These are phyloP conservation scores for Chloromonas sp. DNA, from an alignment of 163 green algal genomes.

Conservation along the genomic window DNA sequence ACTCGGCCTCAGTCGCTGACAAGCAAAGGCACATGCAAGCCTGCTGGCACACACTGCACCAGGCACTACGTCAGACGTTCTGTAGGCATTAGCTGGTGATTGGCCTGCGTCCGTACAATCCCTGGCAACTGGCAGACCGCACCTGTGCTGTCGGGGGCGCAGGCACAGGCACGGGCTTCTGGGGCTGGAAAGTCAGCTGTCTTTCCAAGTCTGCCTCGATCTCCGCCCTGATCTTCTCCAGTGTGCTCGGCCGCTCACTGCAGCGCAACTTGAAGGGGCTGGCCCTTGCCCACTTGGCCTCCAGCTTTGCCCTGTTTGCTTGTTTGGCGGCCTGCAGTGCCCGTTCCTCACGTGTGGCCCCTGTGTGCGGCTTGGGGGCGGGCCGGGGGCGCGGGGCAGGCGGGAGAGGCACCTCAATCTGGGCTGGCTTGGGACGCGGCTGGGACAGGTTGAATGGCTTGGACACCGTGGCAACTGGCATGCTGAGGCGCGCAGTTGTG, in stretches of 20 bases:
- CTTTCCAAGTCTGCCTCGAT: slow-evolving; percentile 37
- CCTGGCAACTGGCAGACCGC: too few relatives aligned
- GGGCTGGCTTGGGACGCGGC: slow-evolving; percentile 52
- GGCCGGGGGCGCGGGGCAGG: slow-evolving; percentile 32
- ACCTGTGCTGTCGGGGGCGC: slow-evolving; percentile 42
- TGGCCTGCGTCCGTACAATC: too few relatives aligned
- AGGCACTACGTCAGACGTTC: too few relatives aligned
- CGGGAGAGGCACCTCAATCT: slow-evolving; percentile 44
- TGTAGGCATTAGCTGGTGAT: too few relatives aligned
- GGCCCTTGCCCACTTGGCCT: slow-evolving; percentile 29
- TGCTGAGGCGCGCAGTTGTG: too few relatives aligned
- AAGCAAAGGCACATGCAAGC: too few relatives aligned
- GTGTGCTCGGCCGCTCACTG: slow-evolving; percentile 53
- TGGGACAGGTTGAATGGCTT: slow-evolving; percentile 67
- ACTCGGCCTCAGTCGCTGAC: too few relatives aligned
- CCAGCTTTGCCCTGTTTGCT: slow-evolving; percentile 37
- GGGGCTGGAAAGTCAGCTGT: slow-evolving; percentile 45
- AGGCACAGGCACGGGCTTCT: slow-evolving; percentile 34
- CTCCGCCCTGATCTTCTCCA: slow-evolving; percentile 46
- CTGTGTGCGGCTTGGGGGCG: slow-evolving; percentile 27
- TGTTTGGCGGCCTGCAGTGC: slow-evolving; percentile 48
- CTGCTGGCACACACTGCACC: too few relatives aligned
- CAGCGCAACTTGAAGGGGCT: slow-evolving; percentile 43
- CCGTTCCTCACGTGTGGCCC: slow-evolving; percentile 53
- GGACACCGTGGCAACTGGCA: slow-evolving; percentile 19